phyloP scores from a whole-genome alignment of 176 grass and related monocot species.

The Stipa capillata region DNA sequence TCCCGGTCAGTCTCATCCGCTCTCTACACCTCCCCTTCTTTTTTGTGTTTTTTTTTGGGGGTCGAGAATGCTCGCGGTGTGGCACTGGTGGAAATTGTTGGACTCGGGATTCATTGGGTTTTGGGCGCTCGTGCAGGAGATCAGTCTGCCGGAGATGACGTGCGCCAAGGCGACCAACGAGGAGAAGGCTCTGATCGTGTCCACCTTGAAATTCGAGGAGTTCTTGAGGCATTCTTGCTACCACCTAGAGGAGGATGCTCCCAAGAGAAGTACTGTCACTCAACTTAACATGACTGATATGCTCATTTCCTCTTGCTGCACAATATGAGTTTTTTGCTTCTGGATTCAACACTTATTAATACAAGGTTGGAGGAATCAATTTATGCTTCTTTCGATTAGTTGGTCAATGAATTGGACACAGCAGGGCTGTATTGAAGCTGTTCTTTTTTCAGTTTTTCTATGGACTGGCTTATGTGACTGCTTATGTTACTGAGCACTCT shows the following conservation, averaged over 20 bases:
- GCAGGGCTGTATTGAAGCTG: neutral
- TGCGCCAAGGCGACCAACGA: slow-evolving; percentile 6
- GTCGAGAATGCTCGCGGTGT: neutral
- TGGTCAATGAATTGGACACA: neutral
- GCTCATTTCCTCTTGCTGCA: neutral
- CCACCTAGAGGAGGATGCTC: slow-evolving; percentile 29
- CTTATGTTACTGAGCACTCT: neutral
- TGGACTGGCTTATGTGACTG: neutral
- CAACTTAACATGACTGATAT: neutral
- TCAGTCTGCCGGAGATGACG: slow-evolving; percentile 23
- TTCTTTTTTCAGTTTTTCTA: neutral
- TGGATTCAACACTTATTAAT: neutral
- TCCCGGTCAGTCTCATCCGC: slow-evolving; percentile 20
- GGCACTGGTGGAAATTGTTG: neutral
- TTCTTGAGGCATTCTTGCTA: slow-evolving; percentile 60
- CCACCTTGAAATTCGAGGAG: slow-evolving; percentile 19
- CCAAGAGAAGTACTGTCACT: slow-evolving; percentile 37
- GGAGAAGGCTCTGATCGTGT: slow-evolving; percentile 14
- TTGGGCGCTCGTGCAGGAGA: slow-evolving; percentile 8
- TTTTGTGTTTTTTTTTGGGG: too few species aligned
- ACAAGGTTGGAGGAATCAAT: neutral
- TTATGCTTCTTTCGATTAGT: neutral
- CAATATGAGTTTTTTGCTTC: neutral
- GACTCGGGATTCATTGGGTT: neutral
- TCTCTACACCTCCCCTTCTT: neutral